Evolutionary conservation across 768 basidiomycete genomes (phyloP).

Genomic region (Cyclocybe cylindracea): DNA sequence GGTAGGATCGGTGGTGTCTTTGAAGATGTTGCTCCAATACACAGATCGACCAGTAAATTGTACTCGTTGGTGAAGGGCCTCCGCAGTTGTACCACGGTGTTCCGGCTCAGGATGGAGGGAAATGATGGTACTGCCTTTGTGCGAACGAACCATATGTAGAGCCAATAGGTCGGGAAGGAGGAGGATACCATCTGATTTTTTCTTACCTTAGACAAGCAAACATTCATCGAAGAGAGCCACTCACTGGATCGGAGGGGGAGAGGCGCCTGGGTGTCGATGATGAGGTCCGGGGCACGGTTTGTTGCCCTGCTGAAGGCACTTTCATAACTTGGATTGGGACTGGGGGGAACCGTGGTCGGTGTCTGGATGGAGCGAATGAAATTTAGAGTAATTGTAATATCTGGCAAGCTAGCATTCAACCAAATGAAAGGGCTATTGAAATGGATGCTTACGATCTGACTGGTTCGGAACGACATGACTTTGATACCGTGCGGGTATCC

Average conservation of each 20-base stretch:
- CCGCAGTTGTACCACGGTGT: slow-evolving; percentile 34
- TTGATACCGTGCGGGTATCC: slow-evolving; percentile 62
- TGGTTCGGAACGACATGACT: slow-evolving; percentile 34
- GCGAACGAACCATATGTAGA: slow-evolving; percentile 52
- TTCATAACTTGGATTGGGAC: slow-evolving; percentile 16
- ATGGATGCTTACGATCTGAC: slow-evolving; percentile 37
- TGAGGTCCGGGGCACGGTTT: slow-evolving; percentile 22
- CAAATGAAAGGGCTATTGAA: background rate
- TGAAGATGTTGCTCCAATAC: slow-evolving; percentile 47
- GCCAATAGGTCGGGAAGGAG: slow-evolving; percentile 51
- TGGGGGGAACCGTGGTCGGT: slow-evolving; percentile 23
- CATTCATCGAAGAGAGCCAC: background rate
- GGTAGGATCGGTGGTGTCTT: slow-evolving; percentile 47
- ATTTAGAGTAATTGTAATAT: slow-evolving; percentile 56
- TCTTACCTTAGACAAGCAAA: background rate
- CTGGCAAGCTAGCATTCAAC: slow-evolving; percentile 26
- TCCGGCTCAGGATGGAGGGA: slow-evolving; percentile 41
- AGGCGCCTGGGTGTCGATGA: slow-evolving; percentile 56
- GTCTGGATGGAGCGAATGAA: slow-evolving; percentile 46
- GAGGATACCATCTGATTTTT: slow-evolving; percentile 26
- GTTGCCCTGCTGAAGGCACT: slow-evolving; percentile 9
- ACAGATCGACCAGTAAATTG: slow-evolving; percentile 40
- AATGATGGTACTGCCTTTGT: slow-evolving; percentile 39
- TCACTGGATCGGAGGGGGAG: slow-evolving; percentile 41
- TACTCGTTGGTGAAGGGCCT: slow-evolving; percentile 35